Base-by-base conservation (phyloP, 1,139 yeast genomes). In the Wickerhamomyces sp. region DNA sequence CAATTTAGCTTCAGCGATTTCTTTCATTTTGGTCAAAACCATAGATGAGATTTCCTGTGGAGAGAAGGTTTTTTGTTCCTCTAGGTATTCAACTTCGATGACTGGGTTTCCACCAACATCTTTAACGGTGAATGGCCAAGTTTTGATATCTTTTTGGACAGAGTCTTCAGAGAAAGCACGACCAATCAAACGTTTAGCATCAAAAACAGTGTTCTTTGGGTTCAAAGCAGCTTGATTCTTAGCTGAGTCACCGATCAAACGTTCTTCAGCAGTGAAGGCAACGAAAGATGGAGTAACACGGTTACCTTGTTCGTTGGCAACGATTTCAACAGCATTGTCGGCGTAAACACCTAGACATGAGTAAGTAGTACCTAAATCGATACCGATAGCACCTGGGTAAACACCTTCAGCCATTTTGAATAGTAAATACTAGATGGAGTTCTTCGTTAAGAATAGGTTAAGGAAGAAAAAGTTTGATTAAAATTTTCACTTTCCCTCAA, bases 311-410 rank as follows among this genome's bases (percentile, higher is more conserved):
- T 88, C 96, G 77, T 88, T 88, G 70, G 96, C 95, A 70, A 88
- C 87, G 68, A 88, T 88, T 70, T 87, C 96, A 78, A 69, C 91
- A 67, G 83, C 88, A 75, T 78, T 84, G 73, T 75, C 94, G 31
- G 31, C 31, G 74, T 75, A 86, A 72, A 87, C 83, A 68, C 95
- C 95, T 59, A 87, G 95, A 81, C 95, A 86, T 52, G 95, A 86
- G 83, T 86, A 84, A 58, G 94, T 84, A 59, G 95, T 86, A 78
- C 95, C 96, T 75, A 87, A 83, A 83, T 87, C 96, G 87, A 89
- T 89, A 80, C 98, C 97, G 75, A 89, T 88, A 75, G 97, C 97
- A 81, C 95, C 95, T 81, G 89, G 94, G 85, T 85, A 89, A 76
- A 89, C 94, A 84, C 96, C 96, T 81, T 89, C 46, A 42, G 45